Evolutionary conservation across 805 yeast genomes (phyloP), one percentile per base, ranked within the genome.

Genomic region (Candida tammaniensis): DNA sequence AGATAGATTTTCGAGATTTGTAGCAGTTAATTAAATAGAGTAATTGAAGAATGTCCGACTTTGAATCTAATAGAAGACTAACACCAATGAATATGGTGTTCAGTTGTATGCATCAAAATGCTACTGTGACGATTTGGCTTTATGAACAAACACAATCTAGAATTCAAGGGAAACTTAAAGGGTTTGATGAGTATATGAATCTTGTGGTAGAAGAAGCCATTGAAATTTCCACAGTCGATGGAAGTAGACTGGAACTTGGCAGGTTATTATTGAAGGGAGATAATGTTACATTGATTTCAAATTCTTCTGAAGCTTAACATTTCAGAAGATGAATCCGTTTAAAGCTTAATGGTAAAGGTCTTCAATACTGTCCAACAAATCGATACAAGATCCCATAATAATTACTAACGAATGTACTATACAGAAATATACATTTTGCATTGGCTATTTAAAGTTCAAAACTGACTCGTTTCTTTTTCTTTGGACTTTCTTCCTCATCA

Each of bases 131-230:
- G 6, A 77, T 93, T 22, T 91, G 97, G 97, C 67, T 93, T 8
- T 88, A 73, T 46, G 98, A 93, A 51, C 96, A 93, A 57, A 74
- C 80, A 0, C 79, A 78, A 14, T 70, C 72, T 45, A 70, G 94
- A 44, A 75, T 91, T 19, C 85, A 83, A 47, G 98, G 98, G 1
- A 76, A 72, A 41, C 80, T 93, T 19, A 70, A 82, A 40, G 99
- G 99, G 1, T 91, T 94, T 59, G 99, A 93, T 59, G 98, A 94
- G 64, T 91, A 89, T 52, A 94, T 93, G 98, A 93, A 93, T 54
- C 62, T 76, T 8, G 80, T 76, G 14, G 44, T 76, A 10, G 81
- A 76, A 37, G 80, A 76, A 17, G 80, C 81, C 1, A 61, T 65
- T 11, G 96, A 94, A 48, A 67, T 91, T 5, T 66, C 72, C 33